Percentiles rank a stretch among this genome's conserved stretches.
These are phyloP conservation scores for Casuarina cunninghamiana DNA, from an alignment of 306 rosid species.

Conservation along the genomic window DNA sequence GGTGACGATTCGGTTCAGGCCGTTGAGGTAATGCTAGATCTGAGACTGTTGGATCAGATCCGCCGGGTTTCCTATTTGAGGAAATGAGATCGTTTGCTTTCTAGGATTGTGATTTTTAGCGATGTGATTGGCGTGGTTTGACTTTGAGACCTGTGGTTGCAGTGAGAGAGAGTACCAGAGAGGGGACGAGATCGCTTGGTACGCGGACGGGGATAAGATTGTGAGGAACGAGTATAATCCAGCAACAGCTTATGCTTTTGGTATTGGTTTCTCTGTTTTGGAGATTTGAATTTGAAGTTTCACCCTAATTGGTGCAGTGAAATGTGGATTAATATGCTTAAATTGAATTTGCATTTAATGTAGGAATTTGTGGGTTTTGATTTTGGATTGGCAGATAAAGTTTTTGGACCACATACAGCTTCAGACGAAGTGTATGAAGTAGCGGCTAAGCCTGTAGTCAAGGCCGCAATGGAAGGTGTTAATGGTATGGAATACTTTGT, in stretches of 20 bases:
- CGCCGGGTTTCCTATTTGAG: constrained; percentile 22
- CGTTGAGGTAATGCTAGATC: constrained; percentile 93
- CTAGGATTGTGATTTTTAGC: constrained; percentile 25
- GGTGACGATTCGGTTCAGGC: constrained; percentile 97
- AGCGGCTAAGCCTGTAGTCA: constrained; percentile 95
- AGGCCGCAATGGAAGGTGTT: constrained; percentile 98
- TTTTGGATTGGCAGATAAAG: constrained; percentile 74
- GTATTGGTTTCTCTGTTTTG: constrained; percentile 37
- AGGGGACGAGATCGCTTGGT: constrained; percentile 98
- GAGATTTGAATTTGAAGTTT: constrained; percentile 16
- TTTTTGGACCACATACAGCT: constrained; percentile 82
- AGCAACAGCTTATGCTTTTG: constrained; percentile 90
- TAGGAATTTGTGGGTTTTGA: constrained; percentile 23
- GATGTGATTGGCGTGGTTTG: constrained; percentile 34
- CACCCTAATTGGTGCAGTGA: constrained; percentile 1
- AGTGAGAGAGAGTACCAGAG: constrained; percentile 95
- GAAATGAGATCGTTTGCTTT: constrained; percentile 30
- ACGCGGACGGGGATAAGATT: constrained; percentile 89
- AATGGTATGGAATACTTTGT: constrained; percentile 57
- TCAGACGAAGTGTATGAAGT: constrained; percentile 92
- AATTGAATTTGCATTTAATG: constrained; percentile 22
- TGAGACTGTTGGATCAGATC: constrained; percentile 61
- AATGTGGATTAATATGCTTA: not conserved
- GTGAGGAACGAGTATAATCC: constrained; percentile 94
- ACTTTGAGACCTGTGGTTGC: constrained; percentile 41